phyloP scores from a whole-genome alignment of 2,329 filamentous ascomycete genomes.

The Colletotrichum ledebouriae region DNA sequence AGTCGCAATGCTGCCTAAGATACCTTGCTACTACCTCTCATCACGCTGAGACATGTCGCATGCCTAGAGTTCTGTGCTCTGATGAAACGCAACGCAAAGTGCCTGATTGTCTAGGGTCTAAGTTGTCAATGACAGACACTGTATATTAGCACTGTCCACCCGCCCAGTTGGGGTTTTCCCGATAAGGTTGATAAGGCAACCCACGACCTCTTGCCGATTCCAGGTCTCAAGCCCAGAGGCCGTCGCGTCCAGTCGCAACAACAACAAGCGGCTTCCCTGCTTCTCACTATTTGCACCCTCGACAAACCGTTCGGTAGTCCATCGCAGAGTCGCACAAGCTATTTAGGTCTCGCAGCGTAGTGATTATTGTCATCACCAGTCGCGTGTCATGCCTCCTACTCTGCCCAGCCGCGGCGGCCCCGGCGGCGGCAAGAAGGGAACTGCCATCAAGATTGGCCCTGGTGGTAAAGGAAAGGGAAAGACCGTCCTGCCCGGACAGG shows the following conservation, averaged over 20 bases:
- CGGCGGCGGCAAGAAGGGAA: slow-evolving; percentile 41
- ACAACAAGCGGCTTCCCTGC: too few relatives aligned
- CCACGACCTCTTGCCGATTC: too few relatives aligned
- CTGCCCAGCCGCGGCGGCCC: slow-evolving; percentile 50
- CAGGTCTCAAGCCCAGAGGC: too few relatives aligned
- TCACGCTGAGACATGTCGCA: neutral
- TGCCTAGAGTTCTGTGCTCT: slow-evolving; percentile 13
- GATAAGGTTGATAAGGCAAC: neutral
- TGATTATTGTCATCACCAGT: neutral
- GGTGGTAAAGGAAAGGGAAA: slow-evolving; percentile 43
- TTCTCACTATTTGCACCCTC: too few relatives aligned
- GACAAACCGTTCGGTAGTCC: too few relatives aligned
- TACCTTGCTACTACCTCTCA: neutral
- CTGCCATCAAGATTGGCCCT: neutral
- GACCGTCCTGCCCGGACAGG: slow-evolving; percentile 44
- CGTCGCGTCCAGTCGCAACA: too few relatives aligned
- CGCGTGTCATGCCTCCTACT: slow-evolving; percentile 39
- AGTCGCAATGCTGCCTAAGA: too few relatives aligned
- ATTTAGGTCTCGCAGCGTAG: too few relatives aligned
- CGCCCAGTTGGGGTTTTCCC: neutral
- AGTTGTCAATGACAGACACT: neutral
- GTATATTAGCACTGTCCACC: neutral
- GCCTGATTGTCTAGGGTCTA: neutral
- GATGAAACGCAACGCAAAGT: slow-evolving; percentile 26
- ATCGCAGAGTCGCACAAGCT: neutral